phyloP scores from a whole-genome alignment of 768 basidiomycete genomes.

The Serendipita vermifera region DNA sequence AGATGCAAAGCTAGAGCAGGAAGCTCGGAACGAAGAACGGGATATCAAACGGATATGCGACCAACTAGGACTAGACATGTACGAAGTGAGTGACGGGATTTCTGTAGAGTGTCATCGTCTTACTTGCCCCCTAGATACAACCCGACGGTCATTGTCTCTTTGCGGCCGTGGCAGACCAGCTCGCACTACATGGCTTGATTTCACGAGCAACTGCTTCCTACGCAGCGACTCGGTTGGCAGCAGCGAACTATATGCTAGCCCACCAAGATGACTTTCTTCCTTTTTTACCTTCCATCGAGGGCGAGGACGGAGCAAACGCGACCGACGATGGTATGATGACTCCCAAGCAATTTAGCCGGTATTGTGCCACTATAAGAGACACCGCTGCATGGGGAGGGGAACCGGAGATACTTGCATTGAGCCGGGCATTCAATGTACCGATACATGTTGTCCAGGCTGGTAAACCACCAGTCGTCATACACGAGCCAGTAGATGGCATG shows the following conservation, averaged over 20 bases:
- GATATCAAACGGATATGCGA: constrained; percentile 53
- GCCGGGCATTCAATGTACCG: constrained; percentile 63
- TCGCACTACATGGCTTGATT: constrained; percentile 56
- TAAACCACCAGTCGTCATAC: constrained; percentile 69
- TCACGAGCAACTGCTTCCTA: constrained; percentile 48
- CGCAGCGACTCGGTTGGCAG: constrained; percentile 45
- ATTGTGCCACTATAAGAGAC: constrained; percentile 64
- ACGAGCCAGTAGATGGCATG: constrained; percentile 40
- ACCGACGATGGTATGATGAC: constrained; percentile 61
- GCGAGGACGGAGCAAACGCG: constrained; percentile 56
- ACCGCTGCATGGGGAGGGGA: constrained; percentile 97
- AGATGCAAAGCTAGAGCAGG: constrained; percentile 46
- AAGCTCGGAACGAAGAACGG: constrained; percentile 54
- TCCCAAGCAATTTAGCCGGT: constrained; percentile 46
- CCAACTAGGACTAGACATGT: constrained; percentile 47
- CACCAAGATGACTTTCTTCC: constrained; percentile 88
- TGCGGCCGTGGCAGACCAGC: constrained; percentile 87
- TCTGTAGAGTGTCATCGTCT: not conserved
- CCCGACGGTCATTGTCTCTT: constrained; percentile 96
- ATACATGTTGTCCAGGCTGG: constrained; percentile 86
- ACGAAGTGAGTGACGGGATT: constrained; percentile 37
- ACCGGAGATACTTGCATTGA: constrained; percentile 87
- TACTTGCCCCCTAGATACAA: constrained; percentile 57
- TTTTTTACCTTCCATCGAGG: constrained; percentile 64
- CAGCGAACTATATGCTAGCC: constrained; percentile 65